These are phyloP conservation scores for Xylona heveae DNA, from an alignment of 495 filamentous ascomycete species.

Conservation along the genomic window DNA sequence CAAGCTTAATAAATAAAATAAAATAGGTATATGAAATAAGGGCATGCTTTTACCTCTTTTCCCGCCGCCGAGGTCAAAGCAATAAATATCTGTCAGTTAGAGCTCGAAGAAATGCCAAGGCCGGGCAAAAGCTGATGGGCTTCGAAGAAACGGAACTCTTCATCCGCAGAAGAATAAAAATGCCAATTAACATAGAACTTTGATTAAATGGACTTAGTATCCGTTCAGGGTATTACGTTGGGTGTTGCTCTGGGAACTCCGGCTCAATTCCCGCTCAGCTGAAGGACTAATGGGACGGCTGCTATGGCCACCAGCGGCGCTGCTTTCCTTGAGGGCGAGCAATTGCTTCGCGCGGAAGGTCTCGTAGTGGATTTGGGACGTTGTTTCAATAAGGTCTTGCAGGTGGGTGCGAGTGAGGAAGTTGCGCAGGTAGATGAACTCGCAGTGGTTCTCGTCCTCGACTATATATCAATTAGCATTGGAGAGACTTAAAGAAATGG, in stretches of 20 bases:
- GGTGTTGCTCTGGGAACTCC: too few species aligned
- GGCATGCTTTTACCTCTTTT: too few species aligned
- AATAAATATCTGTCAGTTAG: too few species aligned
- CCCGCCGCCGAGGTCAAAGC: too few species aligned
- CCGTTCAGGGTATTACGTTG: slow-evolving; percentile 97
- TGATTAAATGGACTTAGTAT: slow-evolving; percentile 45
- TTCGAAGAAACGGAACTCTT: too few species aligned
- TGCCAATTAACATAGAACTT: too few species aligned
- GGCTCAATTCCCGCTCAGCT: slow-evolving; percentile 87
- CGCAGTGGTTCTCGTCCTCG: slow-evolving; percentile 97
- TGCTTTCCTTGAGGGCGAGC: slow-evolving; percentile 92
- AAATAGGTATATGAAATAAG: too few species aligned
- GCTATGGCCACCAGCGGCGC: slow-evolving; percentile 52
- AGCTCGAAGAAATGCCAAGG: too few species aligned
- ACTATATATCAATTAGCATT: slow-evolving; percentile 20
- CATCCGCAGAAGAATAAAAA: slow-evolving; percentile 6
- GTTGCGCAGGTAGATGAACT: slow-evolving; percentile 95
- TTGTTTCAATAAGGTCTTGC: slow-evolving; percentile 96
- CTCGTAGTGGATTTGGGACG: slow-evolving; percentile 99
- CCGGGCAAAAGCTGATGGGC: too few species aligned
- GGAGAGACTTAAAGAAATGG: not conserved
- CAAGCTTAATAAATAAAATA: too few species aligned
- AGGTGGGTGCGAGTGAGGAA: slow-evolving; percentile 94
- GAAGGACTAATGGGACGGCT: slow-evolving; percentile 88
- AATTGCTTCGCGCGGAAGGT: slow-evolving; percentile 99